Evolutionary conservation across 2,329 filamentous ascomycete genomes (phyloP).

Genomic region (Colletotrichum sojae): DNA sequence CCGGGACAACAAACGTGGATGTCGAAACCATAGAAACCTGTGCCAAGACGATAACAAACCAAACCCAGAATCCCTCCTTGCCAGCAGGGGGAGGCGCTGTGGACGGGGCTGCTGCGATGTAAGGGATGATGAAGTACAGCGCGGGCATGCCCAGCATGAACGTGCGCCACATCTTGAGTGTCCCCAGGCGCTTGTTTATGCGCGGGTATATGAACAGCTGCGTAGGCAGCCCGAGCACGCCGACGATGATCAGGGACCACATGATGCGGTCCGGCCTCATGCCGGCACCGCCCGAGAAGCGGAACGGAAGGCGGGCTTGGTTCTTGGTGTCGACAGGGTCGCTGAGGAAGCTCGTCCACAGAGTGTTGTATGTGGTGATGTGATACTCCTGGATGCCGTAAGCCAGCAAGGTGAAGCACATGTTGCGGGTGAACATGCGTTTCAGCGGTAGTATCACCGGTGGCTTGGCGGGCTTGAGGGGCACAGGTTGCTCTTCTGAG

Average conservation of each 20-base stretch:
- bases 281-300: conserved; percentile 18
- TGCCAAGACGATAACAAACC: conserved; percentile 22
- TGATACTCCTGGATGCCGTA: conserved; percentile 25
- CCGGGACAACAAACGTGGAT: conserved; percentile 29
- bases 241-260: conserved; percentile 25
- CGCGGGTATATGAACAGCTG: conserved; percentile 23
- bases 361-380: conserved; percentile 18
- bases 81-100: conserved; percentile 15
- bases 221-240: conserved; percentile 12
- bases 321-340: conserved; percentile 22
- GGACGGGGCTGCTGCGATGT: conserved; percentile 25
- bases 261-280: conserved; percentile 19
- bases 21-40: conserved; percentile 28
- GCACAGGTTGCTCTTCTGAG: not conserved
- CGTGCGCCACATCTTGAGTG: conserved; percentile 18
- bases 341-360: conserved; percentile 26
- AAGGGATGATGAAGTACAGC: conserved; percentile 20
- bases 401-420: conserved; percentile 17
- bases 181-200: conserved; percentile 20
- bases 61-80: conserved; percentile 18
- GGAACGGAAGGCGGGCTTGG: conserved; percentile 11
- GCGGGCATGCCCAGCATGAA: conserved; percentile 23
- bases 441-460: not conserved
- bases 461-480: not conserved
- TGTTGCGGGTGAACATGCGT: conserved; percentile 19